A percentile compares a stretch with the other conserved stretches of the same genome.
phyloP scores from a whole-genome alignment of 352 stramenopile species.

The Globisporangium emineosum region DNA sequence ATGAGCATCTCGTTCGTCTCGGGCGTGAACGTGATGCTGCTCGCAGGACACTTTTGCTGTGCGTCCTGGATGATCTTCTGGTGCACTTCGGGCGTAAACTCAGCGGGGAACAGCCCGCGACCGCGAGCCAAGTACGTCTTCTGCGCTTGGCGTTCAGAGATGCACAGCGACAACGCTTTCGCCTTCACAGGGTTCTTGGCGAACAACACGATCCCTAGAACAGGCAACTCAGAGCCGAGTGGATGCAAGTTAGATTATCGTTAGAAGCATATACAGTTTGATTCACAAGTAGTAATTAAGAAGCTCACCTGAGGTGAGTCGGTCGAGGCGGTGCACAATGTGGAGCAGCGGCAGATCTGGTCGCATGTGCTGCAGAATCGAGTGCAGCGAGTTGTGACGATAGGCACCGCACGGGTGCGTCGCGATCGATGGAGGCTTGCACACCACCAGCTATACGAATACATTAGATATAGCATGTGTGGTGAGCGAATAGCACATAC shows the following conservation, averaged over 20 bases:
- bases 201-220: constrained; percentile 73
- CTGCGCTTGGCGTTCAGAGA: constrained; percentile 75
- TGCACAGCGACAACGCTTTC: constrained; percentile 65
- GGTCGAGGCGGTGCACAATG: constrained; percentile 95
- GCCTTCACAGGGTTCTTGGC: constrained; percentile 75
- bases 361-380: constrained; percentile 67
- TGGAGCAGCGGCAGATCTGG: constrained; percentile 71
- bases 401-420: constrained; percentile 95
- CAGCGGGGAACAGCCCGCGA: constrained; percentile 78
- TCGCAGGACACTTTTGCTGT: constrained; percentile 41
- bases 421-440: constrained; percentile 91
- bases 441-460: constrained; percentile 66
- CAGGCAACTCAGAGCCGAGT: background rate
- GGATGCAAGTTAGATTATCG: background rate
- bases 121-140: constrained; percentile 96
- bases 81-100: constrained; percentile 34
- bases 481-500: background rate
- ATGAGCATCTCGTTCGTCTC: constrained; percentile 51
- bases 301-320: constrained; percentile 89
- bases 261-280: no score
- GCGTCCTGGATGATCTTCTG: constrained; percentile 37
- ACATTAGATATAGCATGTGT: no score
- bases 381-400: constrained; percentile 93
- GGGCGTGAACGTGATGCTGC: constrained; percentile 51
- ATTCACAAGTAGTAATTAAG: no score